Conservation (phyloP, 2,329 filamentous ascomycete genomes). For the Neonectria magnoliae region DNA sequence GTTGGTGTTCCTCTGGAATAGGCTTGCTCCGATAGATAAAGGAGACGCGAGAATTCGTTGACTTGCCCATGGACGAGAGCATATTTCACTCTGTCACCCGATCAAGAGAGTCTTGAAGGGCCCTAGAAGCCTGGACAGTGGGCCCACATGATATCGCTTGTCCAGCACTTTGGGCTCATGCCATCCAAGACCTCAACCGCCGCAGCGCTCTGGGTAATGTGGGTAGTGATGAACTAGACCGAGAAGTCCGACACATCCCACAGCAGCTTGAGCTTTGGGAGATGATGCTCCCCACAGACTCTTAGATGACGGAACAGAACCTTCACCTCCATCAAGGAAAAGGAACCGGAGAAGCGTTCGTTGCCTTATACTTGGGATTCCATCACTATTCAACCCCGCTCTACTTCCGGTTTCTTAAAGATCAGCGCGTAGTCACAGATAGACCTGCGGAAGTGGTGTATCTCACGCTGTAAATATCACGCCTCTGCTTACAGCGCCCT, state of each 20-base stretch:
- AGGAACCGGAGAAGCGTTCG: slow-evolving; percentile 46
- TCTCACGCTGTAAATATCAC: slow-evolving; percentile 41
- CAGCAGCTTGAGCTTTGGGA: slow-evolving; percentile 29
- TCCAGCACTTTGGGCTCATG: slow-evolving; percentile 45
- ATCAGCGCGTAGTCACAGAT: neutral
- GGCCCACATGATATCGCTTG: slow-evolving; percentile 48
- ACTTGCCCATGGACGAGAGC: slow-evolving; percentile 43
- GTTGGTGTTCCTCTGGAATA: slow-evolving; percentile 31
- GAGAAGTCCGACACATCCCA: slow-evolving; percentile 4
- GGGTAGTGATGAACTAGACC: slow-evolving; percentile 12
- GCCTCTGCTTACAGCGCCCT: slow-evolving; percentile 43
- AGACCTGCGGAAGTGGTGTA: slow-evolving; percentile 1
- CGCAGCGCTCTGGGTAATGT: slow-evolving; percentile 31
- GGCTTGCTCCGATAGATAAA: slow-evolving; percentile 26
- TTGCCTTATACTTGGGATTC: slow-evolving; percentile 50
- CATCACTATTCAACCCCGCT: slow-evolving; percentile 52
- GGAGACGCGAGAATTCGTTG: slow-evolving; percentile 3
- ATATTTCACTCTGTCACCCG: slow-evolving; percentile 32
- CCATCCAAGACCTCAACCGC: slow-evolving; percentile 48
- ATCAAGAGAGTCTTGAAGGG: neutral
- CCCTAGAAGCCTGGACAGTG: slow-evolving; percentile 45
- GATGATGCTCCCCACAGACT: slow-evolving; percentile 13
- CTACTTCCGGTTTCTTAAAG: slow-evolving; percentile 51
- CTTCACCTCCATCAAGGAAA: slow-evolving; percentile 34
- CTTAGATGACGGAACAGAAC: slow-evolving; percentile 30